Evolutionary conservation across 1,284 basidiomycete genomes (phyloP), one percentile per base, ranked within the genome.

Genomic region (Puccinia triticina): DNA sequence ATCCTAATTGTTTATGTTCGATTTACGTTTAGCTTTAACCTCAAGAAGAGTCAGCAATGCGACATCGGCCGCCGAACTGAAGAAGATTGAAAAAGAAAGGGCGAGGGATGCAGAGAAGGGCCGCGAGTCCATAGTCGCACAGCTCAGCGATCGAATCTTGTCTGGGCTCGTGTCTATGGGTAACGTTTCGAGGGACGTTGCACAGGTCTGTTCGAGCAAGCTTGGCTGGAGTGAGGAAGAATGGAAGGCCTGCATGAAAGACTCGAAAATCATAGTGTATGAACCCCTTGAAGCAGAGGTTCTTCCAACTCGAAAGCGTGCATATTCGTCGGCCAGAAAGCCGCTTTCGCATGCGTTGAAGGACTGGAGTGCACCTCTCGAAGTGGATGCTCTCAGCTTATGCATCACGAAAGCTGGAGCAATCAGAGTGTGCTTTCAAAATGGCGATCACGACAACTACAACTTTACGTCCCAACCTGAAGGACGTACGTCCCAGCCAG

Each of bases 351-450:
- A 26, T 55, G 40, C 34, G n/a, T 29, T 57, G 37, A 43, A 77
- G n/a, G 26, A 16, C 11, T 77, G 74, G 74, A 18, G 23, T 64
- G 3, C 43, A 18, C 18, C 74, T 14, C 40, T 77, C 11, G 57
- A 77, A 59, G 53, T 64, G 14, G 46, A 43, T 32, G 74, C 46
- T 10, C 55, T 77, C 21, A 77, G 14, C 2, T n/a, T 77, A 26
- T 77, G 57, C 57, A 77, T 77, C 23, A 11, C 59, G 7, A 77
- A 46, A 46, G 55, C 53, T 40, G 74, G 40, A 32, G 74, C 46
- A 1, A 55, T 16, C 7, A 74, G 48, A 55, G 72, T 74, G 29
- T 10, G 26, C 23, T 74, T 57, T 12, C 72, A n/a, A 55, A 50
- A 32, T n/a, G 32, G 21, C 21, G 46, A 16, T 46, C 29, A 71